These are phyloP conservation scores for Monoraphidium neglectum DNA, from an alignment of 139 green algal genomes.

Conservation along the genomic window DNA sequence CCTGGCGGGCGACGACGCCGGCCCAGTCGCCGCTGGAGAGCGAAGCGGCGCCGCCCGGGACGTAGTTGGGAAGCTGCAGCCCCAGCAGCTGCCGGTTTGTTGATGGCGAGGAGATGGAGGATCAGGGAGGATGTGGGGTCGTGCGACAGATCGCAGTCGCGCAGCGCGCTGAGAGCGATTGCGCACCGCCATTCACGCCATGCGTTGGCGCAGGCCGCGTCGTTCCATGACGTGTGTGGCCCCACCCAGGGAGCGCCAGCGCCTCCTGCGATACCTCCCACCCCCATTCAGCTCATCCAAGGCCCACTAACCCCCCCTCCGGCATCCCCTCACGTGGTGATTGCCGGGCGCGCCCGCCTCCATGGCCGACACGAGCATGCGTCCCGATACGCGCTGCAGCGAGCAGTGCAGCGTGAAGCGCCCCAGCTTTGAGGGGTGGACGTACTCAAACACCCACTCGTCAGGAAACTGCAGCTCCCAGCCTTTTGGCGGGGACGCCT, in stretches of 20 bases:
- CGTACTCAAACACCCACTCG: constrained; percentile 30
- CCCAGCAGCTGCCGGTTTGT: constrained; percentile 39
- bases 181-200: too few species aligned
- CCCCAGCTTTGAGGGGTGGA: constrained; percentile 4
- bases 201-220: too few species aligned
- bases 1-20: constrained; percentile 10
- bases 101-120: too few species aligned
- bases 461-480: constrained; percentile 17
- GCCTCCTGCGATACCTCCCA: not conserved
- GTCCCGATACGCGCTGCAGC: constrained; percentile 31
- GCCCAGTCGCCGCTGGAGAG: constrained; percentile 21
- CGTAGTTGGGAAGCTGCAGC: constrained; percentile 48
- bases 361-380: constrained; percentile 35
- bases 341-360: constrained; percentile 23
- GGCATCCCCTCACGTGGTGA: not conserved
- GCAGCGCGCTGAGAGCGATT: too few species aligned
- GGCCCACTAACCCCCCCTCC: not conserved
- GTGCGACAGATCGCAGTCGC: too few species aligned
- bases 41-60: not conserved
- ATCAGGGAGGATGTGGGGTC: not conserved
- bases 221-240: not conserved
- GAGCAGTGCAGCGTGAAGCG: constrained; percentile 41
- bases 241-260: not conserved
- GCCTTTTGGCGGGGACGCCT: not conserved
- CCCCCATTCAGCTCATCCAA: not conserved